phyloP scores from a whole-genome alignment of 257 asterid species.

The Solanum lignicaule region DNA sequence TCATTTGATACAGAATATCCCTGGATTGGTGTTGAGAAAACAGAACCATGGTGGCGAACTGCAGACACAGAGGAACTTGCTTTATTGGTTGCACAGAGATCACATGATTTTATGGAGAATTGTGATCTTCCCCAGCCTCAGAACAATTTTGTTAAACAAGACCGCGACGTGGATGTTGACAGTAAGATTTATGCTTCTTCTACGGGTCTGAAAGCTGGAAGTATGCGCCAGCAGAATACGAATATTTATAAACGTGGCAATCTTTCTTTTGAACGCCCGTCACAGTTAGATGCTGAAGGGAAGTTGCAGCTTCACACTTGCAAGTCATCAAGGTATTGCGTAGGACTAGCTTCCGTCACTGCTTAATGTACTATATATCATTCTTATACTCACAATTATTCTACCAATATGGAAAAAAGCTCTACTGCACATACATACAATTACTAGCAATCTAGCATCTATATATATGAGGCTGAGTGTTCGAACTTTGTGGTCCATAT shows the following conservation, averaged over 20 bases:
- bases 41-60: slow-evolving; percentile 82
- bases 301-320: slow-evolving; percentile 11
- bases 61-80: slow-evolving; percentile 74
- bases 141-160: slow-evolving; percentile 28
- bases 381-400: not conserved
- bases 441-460: not conserved
- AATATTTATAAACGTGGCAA: not conserved
- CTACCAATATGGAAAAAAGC: not conserved
- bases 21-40: slow-evolving; percentile 38
- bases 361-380: not conserved
- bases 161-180: slow-evolving; percentile 11
- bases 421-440: not conserved
- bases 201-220: slow-evolving; percentile 3
- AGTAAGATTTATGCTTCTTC: slow-evolving; percentile 10
- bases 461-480: not conserved
- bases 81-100: slow-evolving; percentile 49
- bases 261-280: slow-evolving; percentile 9
- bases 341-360: not conserved
- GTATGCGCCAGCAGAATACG: not conserved
- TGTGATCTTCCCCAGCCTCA: slow-evolving; percentile 87
- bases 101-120: slow-evolving; percentile 49
- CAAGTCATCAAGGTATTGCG: slow-evolving; percentile 26
- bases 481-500: not conserved
- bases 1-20: slow-evolving; percentile 31
- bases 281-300: slow-evolving; percentile 16